Base-by-base conservation (phyloP, 257 asterid species). In the Misopates orontium region DNA sequence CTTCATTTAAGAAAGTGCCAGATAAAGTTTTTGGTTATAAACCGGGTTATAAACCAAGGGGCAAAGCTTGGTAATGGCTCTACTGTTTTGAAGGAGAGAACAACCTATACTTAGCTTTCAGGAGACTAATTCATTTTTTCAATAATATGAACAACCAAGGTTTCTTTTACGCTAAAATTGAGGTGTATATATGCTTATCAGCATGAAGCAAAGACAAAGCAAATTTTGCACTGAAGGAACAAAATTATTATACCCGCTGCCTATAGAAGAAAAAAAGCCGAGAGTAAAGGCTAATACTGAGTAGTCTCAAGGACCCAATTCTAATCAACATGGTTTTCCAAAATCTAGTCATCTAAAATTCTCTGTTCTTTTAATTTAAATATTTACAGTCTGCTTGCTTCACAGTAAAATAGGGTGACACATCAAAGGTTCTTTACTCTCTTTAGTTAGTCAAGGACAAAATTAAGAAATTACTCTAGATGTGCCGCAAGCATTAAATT, bases 351-450 rank as follows among this genome's bases (percentile, higher is more conserved):
- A 9, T 11, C 1, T 6, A 55, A 17, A 28, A 39, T 24, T 48
- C 45, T 16, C 11, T 16, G 23, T 63, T 18, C 13, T 39, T 24
- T 25, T 17, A 36, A 41, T 55, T 61, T 20, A 28, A 17, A 36
- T 8, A 41, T 50, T 58, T 49, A 9, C 22, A 28, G 36, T 28
- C 36, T 2, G 36, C 49, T 3, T 22, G 58, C 57, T 39, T 15
- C 51, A 8, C 58, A 58, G 9, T 31, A 20, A 0, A 21, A 31
- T 4, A 48, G 5, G n/a, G 9, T 20, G 21, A 44, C 14, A 28
- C n/a, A 22, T 7, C 19, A 47, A 40, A 25, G n/a, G 59, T 65
- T 56, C 48, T 61, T 22, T 32, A 47, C 11, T 58, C 57, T 25
- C 8, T n/a, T 36, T 12, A 56, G 41, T 23, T 41, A 6, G 56